These are phyloP conservation scores for Clarireedia sp. DNA, from an alignment of 2,329 filamentous ascomycete genomes.

Conservation along the genomic window DNA sequence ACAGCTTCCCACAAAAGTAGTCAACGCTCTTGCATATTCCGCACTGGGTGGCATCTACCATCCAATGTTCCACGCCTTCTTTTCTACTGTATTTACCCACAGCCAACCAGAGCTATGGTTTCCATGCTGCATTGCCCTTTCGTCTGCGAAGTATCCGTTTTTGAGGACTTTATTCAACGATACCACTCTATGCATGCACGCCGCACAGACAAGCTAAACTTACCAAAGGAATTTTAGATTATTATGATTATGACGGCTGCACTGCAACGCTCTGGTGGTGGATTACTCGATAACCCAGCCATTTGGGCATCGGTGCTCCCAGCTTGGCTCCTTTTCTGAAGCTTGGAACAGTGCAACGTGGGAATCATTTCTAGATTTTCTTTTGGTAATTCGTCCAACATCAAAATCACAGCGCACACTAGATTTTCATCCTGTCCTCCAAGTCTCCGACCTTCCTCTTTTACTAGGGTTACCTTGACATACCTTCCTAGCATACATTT, in stretches of 20 bases:
- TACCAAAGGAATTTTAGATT: not conserved
- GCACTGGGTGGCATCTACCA: not conserved
- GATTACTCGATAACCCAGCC: slow-evolving; percentile 1
- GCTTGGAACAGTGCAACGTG: not conserved
- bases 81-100: not conserved
- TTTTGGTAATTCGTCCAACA: too few relatives aligned
- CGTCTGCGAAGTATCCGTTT: not conserved
- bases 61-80: not conserved
- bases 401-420: too few relatives aligned
- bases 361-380: too few relatives aligned
- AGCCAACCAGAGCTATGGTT: not conserved
- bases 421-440: too few relatives aligned
- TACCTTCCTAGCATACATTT: too few relatives aligned
- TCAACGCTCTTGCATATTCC: slow-evolving; percentile 9
- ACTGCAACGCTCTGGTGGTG: not conserved
- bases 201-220: not conserved
- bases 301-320: slow-evolving; percentile 1
- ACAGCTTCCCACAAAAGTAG: not conserved
- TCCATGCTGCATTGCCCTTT: not conserved
- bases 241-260: not conserved
- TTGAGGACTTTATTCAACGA: not conserved
- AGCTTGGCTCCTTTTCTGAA: not conserved
- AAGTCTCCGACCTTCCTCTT: too few relatives aligned
- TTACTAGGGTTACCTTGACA: too few relatives aligned
- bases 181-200: not conserved